Evolutionary conservation across 768 basidiomycete species (phyloP).

Genomic region (Rhodotorula babjevae): DNA sequence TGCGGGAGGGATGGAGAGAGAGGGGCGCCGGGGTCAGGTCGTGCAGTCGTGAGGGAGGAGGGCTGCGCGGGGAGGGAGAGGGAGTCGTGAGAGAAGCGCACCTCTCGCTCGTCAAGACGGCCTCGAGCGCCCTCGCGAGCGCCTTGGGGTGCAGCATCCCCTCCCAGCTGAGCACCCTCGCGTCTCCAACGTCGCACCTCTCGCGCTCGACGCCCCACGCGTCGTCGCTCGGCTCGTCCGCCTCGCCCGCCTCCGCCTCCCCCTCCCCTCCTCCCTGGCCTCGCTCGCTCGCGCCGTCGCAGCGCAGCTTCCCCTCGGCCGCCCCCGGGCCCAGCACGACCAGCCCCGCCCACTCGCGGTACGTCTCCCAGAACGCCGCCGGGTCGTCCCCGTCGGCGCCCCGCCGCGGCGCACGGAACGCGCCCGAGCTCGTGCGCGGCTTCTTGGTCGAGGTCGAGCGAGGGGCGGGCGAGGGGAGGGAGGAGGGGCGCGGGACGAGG

Average conservation of each 20-base stretch:
- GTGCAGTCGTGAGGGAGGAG: too few species aligned
- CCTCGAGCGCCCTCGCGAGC: neutral
- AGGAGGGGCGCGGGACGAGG: slow-evolving; percentile 1
- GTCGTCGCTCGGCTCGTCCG: slow-evolving; percentile 4
- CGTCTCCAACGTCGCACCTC: slow-evolving; percentile 4
- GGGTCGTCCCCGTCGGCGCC: slow-evolving; percentile 2
- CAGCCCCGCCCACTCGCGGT: slow-evolving; percentile 31
- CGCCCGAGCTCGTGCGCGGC: slow-evolving; percentile 16
- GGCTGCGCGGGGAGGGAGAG: neutral
- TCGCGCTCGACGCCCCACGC: slow-evolving; percentile 2
- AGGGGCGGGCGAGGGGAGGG: neutral
- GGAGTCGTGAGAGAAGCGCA: neutral
- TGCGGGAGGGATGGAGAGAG: neutral
- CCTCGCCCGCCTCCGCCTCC: neutral
- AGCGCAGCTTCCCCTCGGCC: neutral
- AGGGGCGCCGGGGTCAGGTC: too few species aligned
- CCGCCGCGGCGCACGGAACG: neutral
- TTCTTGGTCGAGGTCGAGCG: neutral
- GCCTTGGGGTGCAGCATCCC: slow-evolving; percentile 26
- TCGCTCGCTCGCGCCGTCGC: too few species aligned
- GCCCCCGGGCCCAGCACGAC: neutral
- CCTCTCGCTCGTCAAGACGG: neutral
- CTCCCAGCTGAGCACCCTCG: neutral
- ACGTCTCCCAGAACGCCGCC: slow-evolving; percentile 15
- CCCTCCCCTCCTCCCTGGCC: too few species aligned